Base-by-base conservation (phyloP, 176 grass and related monocot species). In the Triticum monococcum region DNA sequence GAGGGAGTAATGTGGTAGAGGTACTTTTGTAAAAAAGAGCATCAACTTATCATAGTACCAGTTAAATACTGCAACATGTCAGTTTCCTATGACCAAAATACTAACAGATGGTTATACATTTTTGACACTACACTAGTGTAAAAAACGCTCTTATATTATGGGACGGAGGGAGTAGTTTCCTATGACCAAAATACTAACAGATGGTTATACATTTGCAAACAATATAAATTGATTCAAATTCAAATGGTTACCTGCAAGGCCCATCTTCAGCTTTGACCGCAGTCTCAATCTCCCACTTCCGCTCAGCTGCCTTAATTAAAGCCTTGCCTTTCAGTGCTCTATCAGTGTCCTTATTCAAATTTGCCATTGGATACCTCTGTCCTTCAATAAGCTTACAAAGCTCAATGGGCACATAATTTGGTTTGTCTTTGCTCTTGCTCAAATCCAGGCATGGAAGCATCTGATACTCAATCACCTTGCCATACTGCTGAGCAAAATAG, bases 371-470 rank as follows among this genome's bases (percentile, higher is more conserved):
- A 76, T 88, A 93, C 68, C 88, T 88, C 74, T 93, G 88, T 18
- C 88, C 91, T 83, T 90, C 88, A 68, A 82, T 66, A 66, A 93
- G 62, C 26, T 59, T 77, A 46, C 91, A 93, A n/a, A 93, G 43
- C 68, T 93, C 91, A 81, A 93, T 88, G 3, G 91, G 86, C 57
- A 93, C 82, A 65, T 86, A 82, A 23, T 93, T 93, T 31, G 54
- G 61, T 78, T 83, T 88, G 14, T 88, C 89, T 35, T 90, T 91
- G 81, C 81, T 92, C 80, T 78, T 90, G 79, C 91, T 90, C 86
- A 93, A 86, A 74, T 90, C 86, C 86, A 93, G 86, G 68, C 88
- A 93, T 43, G 88, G 88, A 67, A 93, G 91, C 88, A 79, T 83
- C 60, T 69, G 50, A 57, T 84, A 93, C 23, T 70, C 52, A 14